Percentiles rank a stretch among this genome's conserved stretches.
phyloP scores from a whole-genome alignment of 768 basidiomycete species.

The Amanita subjunquillea region DNA sequence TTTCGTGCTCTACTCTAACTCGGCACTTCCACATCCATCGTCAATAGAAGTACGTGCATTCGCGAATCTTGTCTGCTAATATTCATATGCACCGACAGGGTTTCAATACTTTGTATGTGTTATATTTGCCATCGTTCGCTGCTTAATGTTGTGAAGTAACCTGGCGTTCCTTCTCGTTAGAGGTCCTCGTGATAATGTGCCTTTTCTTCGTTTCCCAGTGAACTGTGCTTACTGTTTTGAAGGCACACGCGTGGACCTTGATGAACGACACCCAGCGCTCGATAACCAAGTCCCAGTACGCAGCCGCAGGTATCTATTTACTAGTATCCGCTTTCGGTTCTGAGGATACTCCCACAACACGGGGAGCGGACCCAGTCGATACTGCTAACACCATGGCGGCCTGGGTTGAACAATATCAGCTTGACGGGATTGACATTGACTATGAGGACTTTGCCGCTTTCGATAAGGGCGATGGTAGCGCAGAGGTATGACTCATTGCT shows the following conservation, averaged over 20 bases:
- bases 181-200: slow-evolving; percentile 48
- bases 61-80: slow-evolving; percentile 14
- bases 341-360: slow-evolving; percentile 44
- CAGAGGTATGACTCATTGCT: slow-evolving; percentile 28
- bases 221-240: neutral
- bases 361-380: slow-evolving; percentile 43
- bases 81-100: neutral
- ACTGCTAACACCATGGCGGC: slow-evolving; percentile 57
- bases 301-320: slow-evolving; percentile 49
- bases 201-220: neutral
- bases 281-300: slow-evolving; percentile 42
- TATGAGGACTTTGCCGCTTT: slow-evolving; percentile 65
- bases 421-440: slow-evolving; percentile 73
- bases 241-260: slow-evolving; percentile 2
- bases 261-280: slow-evolving; percentile 1
- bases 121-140: neutral
- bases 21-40: slow-evolving; percentile 34
- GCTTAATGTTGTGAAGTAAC: slow-evolving; percentile 15
- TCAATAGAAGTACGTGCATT: slow-evolving; percentile 17
- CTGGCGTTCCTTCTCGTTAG: slow-evolving; percentile 45
- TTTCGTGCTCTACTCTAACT: slow-evolving; percentile 35
- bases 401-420: slow-evolving; percentile 48
- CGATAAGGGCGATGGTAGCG: slow-evolving; percentile 38
- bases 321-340: slow-evolving; percentile 55
- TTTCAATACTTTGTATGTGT: slow-evolving; percentile 4